Conservation (phyloP, 2,329 filamentous ascomycete species). For the Fusarium mexicanum region DNA sequence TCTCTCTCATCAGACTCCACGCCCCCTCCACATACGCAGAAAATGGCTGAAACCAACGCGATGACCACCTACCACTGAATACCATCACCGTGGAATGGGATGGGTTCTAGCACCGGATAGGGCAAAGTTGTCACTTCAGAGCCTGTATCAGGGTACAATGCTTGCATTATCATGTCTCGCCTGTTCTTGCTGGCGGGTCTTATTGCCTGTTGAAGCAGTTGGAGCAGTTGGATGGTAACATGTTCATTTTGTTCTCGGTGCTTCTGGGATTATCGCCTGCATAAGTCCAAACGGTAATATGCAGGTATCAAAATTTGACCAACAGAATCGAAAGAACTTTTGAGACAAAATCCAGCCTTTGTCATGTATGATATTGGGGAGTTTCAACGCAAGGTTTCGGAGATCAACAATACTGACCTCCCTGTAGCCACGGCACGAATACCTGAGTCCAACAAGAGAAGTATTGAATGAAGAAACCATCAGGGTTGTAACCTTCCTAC, state of each 20-base stretch:
- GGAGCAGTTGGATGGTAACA: conserved; percentile 6
- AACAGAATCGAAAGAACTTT: neutral
- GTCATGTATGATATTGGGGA: neutral
- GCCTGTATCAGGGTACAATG: neutral
- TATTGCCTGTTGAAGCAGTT: conserved; percentile 11
- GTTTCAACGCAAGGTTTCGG: conserved; percentile 5
- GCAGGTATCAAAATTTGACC: neutral
- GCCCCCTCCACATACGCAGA: conserved; percentile 11
- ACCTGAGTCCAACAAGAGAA: neutral
- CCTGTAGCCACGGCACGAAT: neutral
- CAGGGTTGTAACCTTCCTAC: neutral
- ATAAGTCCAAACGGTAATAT: neutral
- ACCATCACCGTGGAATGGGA: conserved; percentile 38
- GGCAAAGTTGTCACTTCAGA: conserved; percentile 3
- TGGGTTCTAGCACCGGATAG: conserved; percentile 33
- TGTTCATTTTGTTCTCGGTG: conserved; percentile 1
- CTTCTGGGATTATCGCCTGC: neutral
- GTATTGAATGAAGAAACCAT: conserved; percentile 7
- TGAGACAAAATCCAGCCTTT: neutral
- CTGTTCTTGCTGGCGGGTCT: conserved; percentile 3
- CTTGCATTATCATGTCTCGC: neutral
- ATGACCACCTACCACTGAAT: conserved; percentile 20
- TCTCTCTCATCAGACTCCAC: neutral
- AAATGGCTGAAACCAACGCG: conserved; percentile 29
- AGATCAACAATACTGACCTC: neutral